phyloP scores from a whole-genome alignment of 2,329 filamentous ascomycete species.

The Geoglossum cookeanum region DNA sequence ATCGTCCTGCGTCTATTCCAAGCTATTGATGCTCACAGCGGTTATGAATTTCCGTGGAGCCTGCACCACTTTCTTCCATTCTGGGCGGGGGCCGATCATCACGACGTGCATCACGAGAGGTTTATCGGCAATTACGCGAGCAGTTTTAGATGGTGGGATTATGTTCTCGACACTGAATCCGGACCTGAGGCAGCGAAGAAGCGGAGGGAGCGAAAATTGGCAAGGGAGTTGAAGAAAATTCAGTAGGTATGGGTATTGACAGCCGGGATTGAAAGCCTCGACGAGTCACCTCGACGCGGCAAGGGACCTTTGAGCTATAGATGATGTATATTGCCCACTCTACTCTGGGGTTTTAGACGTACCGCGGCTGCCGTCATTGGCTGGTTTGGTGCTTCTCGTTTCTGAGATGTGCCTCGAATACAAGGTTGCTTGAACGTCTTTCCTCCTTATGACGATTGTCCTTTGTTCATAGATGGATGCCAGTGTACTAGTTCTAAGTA shows the following conservation, averaged over 20 bases:
- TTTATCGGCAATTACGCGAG: conserved; percentile 97
- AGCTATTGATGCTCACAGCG: conserved; percentile 92
- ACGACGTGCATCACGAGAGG: conserved; percentile 93
- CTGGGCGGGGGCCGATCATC: conserved; percentile 94
- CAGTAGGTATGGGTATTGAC: conserved; percentile 23
- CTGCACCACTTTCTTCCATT: conserved; percentile 89
- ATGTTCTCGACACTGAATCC: conserved; percentile 78
- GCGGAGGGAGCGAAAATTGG: conserved; percentile 60
- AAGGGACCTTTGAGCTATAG: too few relatives aligned
- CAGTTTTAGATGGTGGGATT: conserved; percentile 99
- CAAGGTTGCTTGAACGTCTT: too few relatives aligned
- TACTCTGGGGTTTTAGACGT: too few relatives aligned
- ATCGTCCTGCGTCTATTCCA: conserved; percentile 86
- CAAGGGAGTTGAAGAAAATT: conserved; percentile 47
- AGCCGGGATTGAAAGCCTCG: too few relatives aligned
- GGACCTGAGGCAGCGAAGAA: conserved; percentile 71
- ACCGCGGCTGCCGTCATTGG: too few relatives aligned
- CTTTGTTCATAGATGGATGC: too few relatives aligned
- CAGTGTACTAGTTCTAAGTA: too few relatives aligned
- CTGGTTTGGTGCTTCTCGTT: too few relatives aligned
- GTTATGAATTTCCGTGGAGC: conserved; percentile 97
- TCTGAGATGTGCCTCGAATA: too few relatives aligned
- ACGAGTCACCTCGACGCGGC: too few relatives aligned
- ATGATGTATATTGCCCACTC: too few relatives aligned
- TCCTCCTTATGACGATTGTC: too few relatives aligned